phyloP scores from a whole-genome alignment of 2,329 filamentous ascomycete genomes.

The Alternaria gansuensis region DNA sequence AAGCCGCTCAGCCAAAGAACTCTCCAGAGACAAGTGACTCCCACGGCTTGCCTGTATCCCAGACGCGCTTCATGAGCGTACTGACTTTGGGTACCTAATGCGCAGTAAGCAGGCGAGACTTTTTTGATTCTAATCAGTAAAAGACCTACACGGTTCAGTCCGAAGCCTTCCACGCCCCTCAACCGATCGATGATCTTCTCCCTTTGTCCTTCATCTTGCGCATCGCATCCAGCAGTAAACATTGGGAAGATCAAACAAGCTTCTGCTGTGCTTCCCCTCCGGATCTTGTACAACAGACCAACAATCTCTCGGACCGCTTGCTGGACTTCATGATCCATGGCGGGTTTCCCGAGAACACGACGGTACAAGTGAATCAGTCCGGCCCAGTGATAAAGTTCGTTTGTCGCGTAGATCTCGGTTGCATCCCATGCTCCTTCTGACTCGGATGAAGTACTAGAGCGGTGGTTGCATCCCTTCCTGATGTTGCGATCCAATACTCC shows the following conservation, averaged over 20 bases:
- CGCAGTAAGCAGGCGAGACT: constrained; percentile 4
- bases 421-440: constrained; percentile 63
- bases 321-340: constrained; percentile 68
- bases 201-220: constrained; percentile 64
- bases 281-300: constrained; percentile 67
- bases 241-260: constrained; percentile 80
- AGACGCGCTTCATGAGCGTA: constrained; percentile 72
- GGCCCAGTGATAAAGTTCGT: constrained; percentile 82
- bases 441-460: constrained; percentile 47
- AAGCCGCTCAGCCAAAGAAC: constrained; percentile 66
- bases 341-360: constrained; percentile 71
- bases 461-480: constrained; percentile 57
- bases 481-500: constrained; percentile 53
- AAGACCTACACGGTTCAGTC: constrained; percentile 74
- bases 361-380: constrained; percentile 79
- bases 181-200: constrained; percentile 71
- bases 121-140: neutral
- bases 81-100: constrained; percentile 66
- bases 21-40: constrained; percentile 72
- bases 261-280: constrained; percentile 74
- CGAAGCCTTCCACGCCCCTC: constrained; percentile 72
- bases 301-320: constrained; percentile 70
- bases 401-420: constrained; percentile 73
- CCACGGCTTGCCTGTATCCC: constrained; percentile 74
- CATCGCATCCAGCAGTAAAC: constrained; percentile 84